Percentiles rank a stretch among this genome's conserved stretches.
These are phyloP conservation scores for Tephrocybe sp. DNA, from an alignment of 768 basidiomycete species.

Conservation along the genomic window DNA sequence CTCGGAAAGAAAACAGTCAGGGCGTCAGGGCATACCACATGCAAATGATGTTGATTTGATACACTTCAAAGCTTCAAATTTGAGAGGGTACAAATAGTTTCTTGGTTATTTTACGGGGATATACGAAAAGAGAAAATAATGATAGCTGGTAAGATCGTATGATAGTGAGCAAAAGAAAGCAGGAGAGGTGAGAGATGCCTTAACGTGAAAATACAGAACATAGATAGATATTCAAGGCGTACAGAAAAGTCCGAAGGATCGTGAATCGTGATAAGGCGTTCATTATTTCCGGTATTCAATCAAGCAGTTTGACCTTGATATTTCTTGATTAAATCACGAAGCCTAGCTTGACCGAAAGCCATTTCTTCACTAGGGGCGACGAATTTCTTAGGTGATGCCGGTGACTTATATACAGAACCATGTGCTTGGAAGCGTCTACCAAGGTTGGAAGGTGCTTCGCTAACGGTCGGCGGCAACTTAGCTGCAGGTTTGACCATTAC, in stretches of 20 bases:
- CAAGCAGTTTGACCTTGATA: slow-evolving; percentile 49
- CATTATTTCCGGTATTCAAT: background rate
- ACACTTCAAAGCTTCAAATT: no score
- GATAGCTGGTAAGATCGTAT: slow-evolving; percentile 14
- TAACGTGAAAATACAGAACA: background rate
- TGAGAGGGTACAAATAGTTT: no score
- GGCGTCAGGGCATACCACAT: no score
- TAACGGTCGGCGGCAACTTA: slow-evolving; percentile 35
- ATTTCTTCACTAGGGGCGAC: slow-evolving; percentile 45
- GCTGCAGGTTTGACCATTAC: slow-evolving; percentile 19
- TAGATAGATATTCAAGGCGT: background rate
- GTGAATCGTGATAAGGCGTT: background rate
- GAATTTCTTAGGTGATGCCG: slow-evolving; percentile 24
- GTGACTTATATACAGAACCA: slow-evolving; percentile 12
- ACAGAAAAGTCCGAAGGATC: background rate
- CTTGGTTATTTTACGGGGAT: background rate
- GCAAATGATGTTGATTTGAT: no score
- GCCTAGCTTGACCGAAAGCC: slow-evolving; percentile 73
- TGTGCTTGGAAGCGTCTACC: slow-evolving; percentile 3
- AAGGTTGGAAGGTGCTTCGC: slow-evolving; percentile 23
- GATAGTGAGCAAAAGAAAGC: background rate
- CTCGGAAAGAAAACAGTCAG: no score
- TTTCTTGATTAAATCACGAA: slow-evolving; percentile 79
- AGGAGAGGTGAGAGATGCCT: background rate
- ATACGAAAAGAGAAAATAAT: slow-evolving; percentile 8